Conservation (phyloP, 1,284 basidiomycete species). For the Calocybe gambosa region DNA sequence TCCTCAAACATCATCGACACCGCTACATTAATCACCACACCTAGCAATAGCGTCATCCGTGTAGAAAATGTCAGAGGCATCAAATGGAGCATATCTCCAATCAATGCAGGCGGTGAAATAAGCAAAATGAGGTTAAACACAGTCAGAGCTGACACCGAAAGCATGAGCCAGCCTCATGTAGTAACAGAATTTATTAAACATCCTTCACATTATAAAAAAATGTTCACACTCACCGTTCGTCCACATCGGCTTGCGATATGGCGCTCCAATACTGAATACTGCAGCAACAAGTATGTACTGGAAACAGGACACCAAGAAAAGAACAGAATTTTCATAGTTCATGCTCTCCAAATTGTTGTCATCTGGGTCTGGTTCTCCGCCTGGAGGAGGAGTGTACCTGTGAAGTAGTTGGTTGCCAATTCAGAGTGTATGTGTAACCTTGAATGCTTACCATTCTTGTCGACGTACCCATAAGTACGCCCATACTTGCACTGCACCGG, state of each 20-base stretch:
- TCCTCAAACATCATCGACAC: slow-evolving; percentile 78
- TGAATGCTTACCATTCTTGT: slow-evolving; percentile 65
- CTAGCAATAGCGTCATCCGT: slow-evolving; percentile 63
- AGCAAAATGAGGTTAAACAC: slow-evolving; percentile 74
- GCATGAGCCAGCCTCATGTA: slow-evolving; percentile 68
- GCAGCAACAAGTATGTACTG: slow-evolving; percentile 97
- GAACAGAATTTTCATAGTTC: slow-evolving; percentile 90
- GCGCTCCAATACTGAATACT: slow-evolving; percentile 96
- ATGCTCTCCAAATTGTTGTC: slow-evolving; percentile 80
- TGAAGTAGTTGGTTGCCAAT: slow-evolving; percentile 13
- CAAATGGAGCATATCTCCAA: slow-evolving; percentile 71
- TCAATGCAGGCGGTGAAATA: slow-evolving; percentile 57
- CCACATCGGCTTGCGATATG: slow-evolving; percentile 92
- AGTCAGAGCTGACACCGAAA: slow-evolving; percentile 61
- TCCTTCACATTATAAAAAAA: background rate
- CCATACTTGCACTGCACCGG: slow-evolving; percentile 79
- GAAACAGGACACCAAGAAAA: slow-evolving; percentile 96
- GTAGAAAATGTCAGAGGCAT: slow-evolving; percentile 71
- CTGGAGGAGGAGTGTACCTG: slow-evolving; percentile 67
- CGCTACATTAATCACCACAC: slow-evolving; percentile 71
- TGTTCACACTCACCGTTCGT: slow-evolving; percentile 69
- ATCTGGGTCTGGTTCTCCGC: slow-evolving; percentile 46
- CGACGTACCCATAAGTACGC: slow-evolving; percentile 84
- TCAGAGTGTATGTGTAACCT: background rate
- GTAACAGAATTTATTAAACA: slow-evolving; percentile 15